A percentile compares a stretch with the other conserved stretches of the same genome.
Evolutionary conservation across 305 asterid species (phyloP).

Genomic region (Solanum hybrid): DNA sequence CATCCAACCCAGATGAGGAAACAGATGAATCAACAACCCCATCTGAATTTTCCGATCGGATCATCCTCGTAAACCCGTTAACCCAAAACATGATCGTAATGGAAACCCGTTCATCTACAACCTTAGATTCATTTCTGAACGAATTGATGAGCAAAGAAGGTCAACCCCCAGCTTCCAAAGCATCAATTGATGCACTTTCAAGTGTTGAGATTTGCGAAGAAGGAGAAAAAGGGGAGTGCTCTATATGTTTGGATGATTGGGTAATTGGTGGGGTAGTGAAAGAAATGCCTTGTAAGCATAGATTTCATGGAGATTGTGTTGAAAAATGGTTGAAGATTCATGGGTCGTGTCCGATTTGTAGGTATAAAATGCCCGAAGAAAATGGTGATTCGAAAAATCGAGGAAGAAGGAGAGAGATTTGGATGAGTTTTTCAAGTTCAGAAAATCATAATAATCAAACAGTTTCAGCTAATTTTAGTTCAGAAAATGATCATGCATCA

Average conservation of each 20-base stretch:
- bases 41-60: conserved; percentile 13
- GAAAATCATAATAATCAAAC: neutral
- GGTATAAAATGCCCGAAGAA: conserved; percentile 64
- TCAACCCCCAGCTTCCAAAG: conserved; percentile 61
- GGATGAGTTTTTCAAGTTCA: conserved; percentile 30
- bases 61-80: conserved; percentile 48
- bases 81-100: conserved; percentile 54
- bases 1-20: conserved; percentile 15
- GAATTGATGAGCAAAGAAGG: conserved; percentile 42
- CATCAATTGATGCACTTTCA: conserved; percentile 54
- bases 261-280: conserved; percentile 32
- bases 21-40: conserved; percentile 3
- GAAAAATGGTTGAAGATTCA: conserved; percentile 63
- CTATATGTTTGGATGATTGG: conserved; percentile 67
- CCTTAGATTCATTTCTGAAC: conserved; percentile 26
- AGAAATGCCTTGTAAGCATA: conserved; percentile 73
- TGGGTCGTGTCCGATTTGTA: conserved; percentile 80
- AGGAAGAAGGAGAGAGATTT: conserved; percentile 37
- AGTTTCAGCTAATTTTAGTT: neutral
- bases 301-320: conserved; percentile 46
- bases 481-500: neutral
- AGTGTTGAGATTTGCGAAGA: conserved; percentile 25
- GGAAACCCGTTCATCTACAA: conserved; percentile 18
- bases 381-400: conserved; percentile 16
- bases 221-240: conserved; percentile 35